Evolutionary conservation across 176 grass and related monocot genomes (phyloP).

Genomic region (Ensete ventricosum): DNA sequence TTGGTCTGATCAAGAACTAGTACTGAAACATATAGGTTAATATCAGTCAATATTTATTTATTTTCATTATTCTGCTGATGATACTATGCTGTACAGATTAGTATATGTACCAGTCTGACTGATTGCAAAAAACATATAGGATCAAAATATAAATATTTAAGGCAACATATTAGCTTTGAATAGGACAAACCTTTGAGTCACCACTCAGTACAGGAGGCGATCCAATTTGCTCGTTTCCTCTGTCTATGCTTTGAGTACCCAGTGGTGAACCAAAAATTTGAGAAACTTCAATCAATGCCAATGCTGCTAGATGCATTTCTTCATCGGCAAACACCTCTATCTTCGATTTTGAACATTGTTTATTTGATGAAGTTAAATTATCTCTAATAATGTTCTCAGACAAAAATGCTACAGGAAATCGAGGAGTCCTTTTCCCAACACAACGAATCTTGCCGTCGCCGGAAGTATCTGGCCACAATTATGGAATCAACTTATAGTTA

Average conservation of each 20-base stretch:
- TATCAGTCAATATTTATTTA: too few species aligned
- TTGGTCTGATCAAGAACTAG: too few species aligned
- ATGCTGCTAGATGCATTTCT: constrained; percentile 1
- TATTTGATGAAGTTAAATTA: constrained; percentile 13
- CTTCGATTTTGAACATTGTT: constrained; percentile 13
- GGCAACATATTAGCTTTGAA: too few species aligned
- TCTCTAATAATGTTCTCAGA: constrained; percentile 18
- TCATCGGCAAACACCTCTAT: constrained; percentile 1
- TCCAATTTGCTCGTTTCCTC: neutral
- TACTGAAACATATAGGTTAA: too few species aligned
- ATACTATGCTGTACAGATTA: too few species aligned
- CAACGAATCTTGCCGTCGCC: constrained; percentile 12
- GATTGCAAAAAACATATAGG: too few species aligned
- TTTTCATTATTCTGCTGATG: too few species aligned
- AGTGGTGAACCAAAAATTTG: neutral
- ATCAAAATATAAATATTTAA: too few species aligned
- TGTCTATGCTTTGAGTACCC: neutral
- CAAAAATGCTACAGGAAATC: constrained; percentile 24
- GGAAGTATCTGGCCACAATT: constrained; percentile 29
- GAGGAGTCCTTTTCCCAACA: constrained; percentile 41
- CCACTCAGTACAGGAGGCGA: neutral
- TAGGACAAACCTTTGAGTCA: neutral
- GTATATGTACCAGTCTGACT: too few species aligned
- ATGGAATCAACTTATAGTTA: constrained; percentile 1
- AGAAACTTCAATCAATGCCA: constrained; percentile 7